These are phyloP conservation scores for Globisporangium spinosum DNA, from an alignment of 352 stramenopile species.

Conservation along the genomic window DNA sequence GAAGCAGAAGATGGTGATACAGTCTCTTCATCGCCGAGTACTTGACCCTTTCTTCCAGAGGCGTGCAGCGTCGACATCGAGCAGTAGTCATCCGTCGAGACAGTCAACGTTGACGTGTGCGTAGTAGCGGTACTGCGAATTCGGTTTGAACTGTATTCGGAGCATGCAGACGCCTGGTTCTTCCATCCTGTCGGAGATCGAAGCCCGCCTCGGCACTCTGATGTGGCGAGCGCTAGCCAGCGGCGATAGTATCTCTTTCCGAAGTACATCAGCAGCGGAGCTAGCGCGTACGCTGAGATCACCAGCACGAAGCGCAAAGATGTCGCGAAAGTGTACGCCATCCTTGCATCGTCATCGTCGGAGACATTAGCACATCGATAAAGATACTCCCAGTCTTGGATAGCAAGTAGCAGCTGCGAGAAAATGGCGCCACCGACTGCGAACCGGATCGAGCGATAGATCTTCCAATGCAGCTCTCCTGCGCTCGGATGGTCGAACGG, in stretches of 20 bases:
- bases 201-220: not conserved
- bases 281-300: not conserved
- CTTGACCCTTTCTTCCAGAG: not conserved
- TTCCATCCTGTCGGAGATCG: not conserved
- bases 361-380: not conserved
- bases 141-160: not conserved
- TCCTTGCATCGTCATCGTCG: not conserved
- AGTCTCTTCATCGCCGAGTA: not conserved
- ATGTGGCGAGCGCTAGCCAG: not conserved
- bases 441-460: conserved; percentile 36
- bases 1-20: not conserved
- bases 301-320: not conserved
- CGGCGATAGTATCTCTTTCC: not conserved
- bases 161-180: not conserved
- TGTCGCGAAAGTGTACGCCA: not conserved
- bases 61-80: not conserved
- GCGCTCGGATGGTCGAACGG: conserved; percentile 45
- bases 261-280: not conserved
- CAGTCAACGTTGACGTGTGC: not conserved
- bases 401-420: conserved; percentile 32
- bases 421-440: conserved; percentile 34
- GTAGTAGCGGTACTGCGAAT: not conserved
- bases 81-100: not conserved
- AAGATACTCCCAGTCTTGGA: conserved; percentile 30
- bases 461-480: conserved; percentile 30